A percentile compares a stretch with the other conserved stretches of the same genome.
Evolutionary conservation across 2,329 filamentous ascomycete species (phyloP).

Genomic region (Emergomyces orientalis): DNA sequence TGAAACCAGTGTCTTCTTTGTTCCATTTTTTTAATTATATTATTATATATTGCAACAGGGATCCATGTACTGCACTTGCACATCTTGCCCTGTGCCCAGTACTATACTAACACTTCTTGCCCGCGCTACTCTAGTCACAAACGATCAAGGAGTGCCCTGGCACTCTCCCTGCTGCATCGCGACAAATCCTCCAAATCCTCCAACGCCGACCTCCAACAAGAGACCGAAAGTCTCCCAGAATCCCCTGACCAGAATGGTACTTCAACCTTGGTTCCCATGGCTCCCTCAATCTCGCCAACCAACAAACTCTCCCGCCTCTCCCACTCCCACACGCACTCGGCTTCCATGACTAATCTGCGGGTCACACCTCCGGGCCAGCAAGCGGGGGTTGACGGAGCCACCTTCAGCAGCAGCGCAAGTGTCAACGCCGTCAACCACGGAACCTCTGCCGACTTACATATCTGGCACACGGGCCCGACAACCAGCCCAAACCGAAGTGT

Average conservation of each 20-base stretch:
- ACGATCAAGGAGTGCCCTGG: slow-evolving; percentile 46
- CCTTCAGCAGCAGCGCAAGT: slow-evolving; percentile 8
- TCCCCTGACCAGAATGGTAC: slow-evolving; percentile 17
- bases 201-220: slow-evolving; percentile 31
- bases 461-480: neutral
- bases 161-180: slow-evolving; percentile 46
- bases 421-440: slow-evolving; percentile 16
- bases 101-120: neutral
- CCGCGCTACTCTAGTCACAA: slow-evolving; percentile 34
- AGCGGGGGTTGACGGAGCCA: slow-evolving; percentile 19
- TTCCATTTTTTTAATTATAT: neutral
- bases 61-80: neutral
- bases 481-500: neutral
- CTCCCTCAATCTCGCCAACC: slow-evolving; percentile 21
- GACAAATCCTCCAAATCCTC: slow-evolving; percentile 30
- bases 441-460: neutral
- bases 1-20: neutral
- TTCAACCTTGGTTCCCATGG: slow-evolving; percentile 19
- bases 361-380: slow-evolving; percentile 23
- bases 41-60: neutral
- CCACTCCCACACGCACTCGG: slow-evolving; percentile 19
- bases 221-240: slow-evolving; percentile 19
- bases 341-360: slow-evolving; percentile 24
- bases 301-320: slow-evolving; percentile 16
- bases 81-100: neutral